Evolutionary conservation across 176 grass and related monocot genomes (phyloP).

Genomic region (Hordeum vulgare): MorexV3_pseudomolecules_assembly NC_058524.1:110922716-110923215

Average conservation of each 20-base stretch:
- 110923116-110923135: constrained; percentile 57
- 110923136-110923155: constrained; percentile 89
- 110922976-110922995: neutral
- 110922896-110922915: constrained; percentile 46
- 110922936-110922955: no score
- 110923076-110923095: constrained; percentile 76
- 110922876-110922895: constrained; percentile 71
- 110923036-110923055: constrained; percentile 56
- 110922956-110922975: no score
- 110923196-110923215: constrained; percentile 85
- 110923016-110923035: constrained; percentile 58
- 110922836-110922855: constrained; percentile 70
- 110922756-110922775: constrained; percentile 52
- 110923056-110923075: constrained; percentile 74
- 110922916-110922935: no score
- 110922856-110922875: constrained; percentile 78
- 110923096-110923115: constrained; percentile 88
- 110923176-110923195: constrained; percentile 65
- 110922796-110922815: constrained; percentile 97
- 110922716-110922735: constrained; percentile 82
- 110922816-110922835: constrained; percentile 89
- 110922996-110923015: constrained; percentile 51
- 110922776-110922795: constrained; percentile 92
- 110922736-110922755: constrained; percentile 71
- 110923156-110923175: constrained; percentile 96